Conservation (phyloP, 1,284 basidiomycete species). For the Volvariella surrecta region DNA sequence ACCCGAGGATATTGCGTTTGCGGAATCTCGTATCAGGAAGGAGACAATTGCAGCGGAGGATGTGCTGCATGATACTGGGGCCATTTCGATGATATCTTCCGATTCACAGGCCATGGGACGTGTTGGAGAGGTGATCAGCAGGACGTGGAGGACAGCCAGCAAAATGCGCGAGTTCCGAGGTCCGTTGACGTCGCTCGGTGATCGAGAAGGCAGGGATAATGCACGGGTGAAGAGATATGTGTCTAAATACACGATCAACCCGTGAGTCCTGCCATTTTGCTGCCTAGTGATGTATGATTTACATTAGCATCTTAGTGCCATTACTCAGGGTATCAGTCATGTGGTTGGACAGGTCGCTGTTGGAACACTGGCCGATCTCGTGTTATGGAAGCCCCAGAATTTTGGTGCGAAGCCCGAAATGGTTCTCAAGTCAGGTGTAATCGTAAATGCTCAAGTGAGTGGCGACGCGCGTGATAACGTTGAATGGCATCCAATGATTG, state of each 20-base stretch:
- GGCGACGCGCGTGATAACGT: neutral
- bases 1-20: conserved; percentile 92
- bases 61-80: conserved; percentile 89
- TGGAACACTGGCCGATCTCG: conserved; percentile 87
- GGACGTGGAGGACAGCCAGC: conserved; percentile 96
- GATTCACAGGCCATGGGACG: conserved; percentile 98
- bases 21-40: conserved; percentile 93
- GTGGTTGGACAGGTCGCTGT: conserved; percentile 79
- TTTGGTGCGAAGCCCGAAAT: conserved; percentile 91
- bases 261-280: conserved; percentile 46
- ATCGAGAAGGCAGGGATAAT: conserved; percentile 72
- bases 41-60: conserved; percentile 99
- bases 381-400: conserved; percentile 89
- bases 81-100: conserved; percentile 93
- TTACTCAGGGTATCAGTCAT: conserved; percentile 90
- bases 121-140: conserved; percentile 88
- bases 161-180: conserved; percentile 86
- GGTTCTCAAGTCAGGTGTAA: conserved; percentile 92
- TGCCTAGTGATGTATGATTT: neutral
- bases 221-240: conserved; percentile 96
- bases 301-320: conserved; percentile 50
- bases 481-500: neutral
- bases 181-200: conserved; percentile 55
- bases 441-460: conserved; percentile 79
- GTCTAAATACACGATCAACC: conserved; percentile 96